Evolutionary conservation across 805 yeast species (phyloP).

Genomic region (Teunomyces atbi): DNA sequence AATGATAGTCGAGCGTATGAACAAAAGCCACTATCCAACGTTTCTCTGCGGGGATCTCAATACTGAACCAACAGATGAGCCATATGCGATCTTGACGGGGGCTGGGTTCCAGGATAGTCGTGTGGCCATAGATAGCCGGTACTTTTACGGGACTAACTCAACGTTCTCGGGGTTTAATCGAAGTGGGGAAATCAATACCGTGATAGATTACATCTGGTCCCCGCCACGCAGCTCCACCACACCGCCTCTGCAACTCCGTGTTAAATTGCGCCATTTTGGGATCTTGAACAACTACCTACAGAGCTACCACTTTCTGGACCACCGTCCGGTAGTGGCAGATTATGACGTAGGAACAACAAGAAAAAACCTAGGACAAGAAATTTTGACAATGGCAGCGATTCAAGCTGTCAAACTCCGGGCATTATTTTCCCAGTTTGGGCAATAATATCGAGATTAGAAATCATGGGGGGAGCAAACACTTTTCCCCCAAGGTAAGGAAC

Average conservation of each 20-base stretch:
- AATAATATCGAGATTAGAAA: too few relatives aligned
- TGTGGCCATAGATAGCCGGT: conserved; percentile 20
- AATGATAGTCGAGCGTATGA: conserved; percentile 41
- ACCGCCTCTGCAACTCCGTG: too few relatives aligned
- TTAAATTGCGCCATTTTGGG: conserved; percentile 27
- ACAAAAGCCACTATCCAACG: conserved; percentile 30
- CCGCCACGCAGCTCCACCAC: conserved; percentile 15
- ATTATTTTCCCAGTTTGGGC: not conserved
- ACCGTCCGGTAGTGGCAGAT: conserved; percentile 36
- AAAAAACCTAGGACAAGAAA: not conserved
- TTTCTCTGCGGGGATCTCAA: conserved; percentile 44
- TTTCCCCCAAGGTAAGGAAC: too few relatives aligned
- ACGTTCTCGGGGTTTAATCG: conserved; percentile 52
- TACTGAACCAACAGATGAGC: conserved; percentile 41
- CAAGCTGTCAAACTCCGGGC: not conserved
- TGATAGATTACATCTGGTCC: conserved; percentile 49
- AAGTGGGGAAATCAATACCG: conserved; percentile 21
- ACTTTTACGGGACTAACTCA: conserved; percentile 40
- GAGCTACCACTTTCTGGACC: conserved; percentile 38
- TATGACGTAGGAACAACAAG: conserved; percentile 9
- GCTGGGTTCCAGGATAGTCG: conserved; percentile 42
- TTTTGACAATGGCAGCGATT: not conserved
- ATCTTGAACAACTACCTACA: conserved; percentile 36
- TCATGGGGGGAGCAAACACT: too few relatives aligned
- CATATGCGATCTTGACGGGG: conserved; percentile 35